These are phyloP conservation scores for button mushroom (Agaricus bisporus) DNA, from an alignment of 768 basidiomycete species.

Conservation along the genomic window DNA sequence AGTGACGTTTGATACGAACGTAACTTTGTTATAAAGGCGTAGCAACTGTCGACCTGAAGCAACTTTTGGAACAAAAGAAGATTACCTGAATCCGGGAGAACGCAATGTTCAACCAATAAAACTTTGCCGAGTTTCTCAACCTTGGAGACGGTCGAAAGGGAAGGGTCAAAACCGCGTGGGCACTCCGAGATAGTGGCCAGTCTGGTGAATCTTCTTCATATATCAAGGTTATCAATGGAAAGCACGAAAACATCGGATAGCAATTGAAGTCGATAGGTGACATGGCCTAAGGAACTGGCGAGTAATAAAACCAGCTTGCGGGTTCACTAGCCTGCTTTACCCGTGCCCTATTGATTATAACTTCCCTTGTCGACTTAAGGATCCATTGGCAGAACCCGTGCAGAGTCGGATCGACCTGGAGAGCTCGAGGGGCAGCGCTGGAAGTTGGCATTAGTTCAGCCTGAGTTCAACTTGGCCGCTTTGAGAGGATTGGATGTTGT, in stretches of 20 bases:
- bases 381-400: no score
- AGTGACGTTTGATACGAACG: constrained; percentile 60
- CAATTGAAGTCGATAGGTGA: constrained; percentile 49
- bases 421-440: no score
- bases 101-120: constrained; percentile 84
- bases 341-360: no score
- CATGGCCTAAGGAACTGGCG: constrained; percentile 50
- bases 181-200: constrained; percentile 79
- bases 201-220: constrained; percentile 67
- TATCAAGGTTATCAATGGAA: constrained; percentile 78
- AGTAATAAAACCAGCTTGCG: background rate
- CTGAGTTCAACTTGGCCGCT: no score
- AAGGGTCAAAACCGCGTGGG: constrained; percentile 76
- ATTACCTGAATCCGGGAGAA: constrained; percentile 76
- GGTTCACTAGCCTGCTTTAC: constrained; percentile 51
- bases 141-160: constrained; percentile 33
- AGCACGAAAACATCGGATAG: constrained; percentile 71
- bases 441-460: no score
- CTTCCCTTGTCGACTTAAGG: no score
- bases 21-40: constrained; percentile 82
- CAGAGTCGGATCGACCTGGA: no score
- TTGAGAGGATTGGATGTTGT: no score
- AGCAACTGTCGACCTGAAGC: constrained; percentile 51
- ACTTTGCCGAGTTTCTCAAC: constrained; percentile 84
- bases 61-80: background rate